These are phyloP conservation scores for Didymella sp. DNA, from an alignment of 2,329 filamentous ascomycete species.

Conservation along the genomic window DNA sequence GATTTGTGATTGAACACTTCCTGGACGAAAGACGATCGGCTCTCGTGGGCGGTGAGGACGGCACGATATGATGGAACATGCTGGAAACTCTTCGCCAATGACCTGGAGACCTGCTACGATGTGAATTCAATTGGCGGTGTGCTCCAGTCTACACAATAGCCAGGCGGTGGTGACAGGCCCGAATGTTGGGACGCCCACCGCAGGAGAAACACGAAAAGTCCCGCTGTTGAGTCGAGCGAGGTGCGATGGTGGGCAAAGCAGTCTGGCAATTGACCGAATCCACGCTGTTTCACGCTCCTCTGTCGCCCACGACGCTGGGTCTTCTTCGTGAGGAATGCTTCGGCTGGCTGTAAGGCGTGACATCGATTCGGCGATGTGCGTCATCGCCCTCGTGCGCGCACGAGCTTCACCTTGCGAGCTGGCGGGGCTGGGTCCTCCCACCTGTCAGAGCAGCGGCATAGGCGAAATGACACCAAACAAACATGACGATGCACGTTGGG, in stretches of 20 bases:
- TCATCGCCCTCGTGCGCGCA: conserved; percentile 21
- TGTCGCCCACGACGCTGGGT: conserved; percentile 3
- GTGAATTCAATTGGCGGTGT: conserved; percentile 30
- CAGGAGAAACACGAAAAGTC: conserved; percentile 15
- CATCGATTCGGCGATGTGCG: conserved; percentile 17
- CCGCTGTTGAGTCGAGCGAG: conserved; percentile 11
- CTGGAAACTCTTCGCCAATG: conserved; percentile 3
- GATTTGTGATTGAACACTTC: background rate
- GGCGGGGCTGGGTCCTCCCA: conserved; percentile 24
- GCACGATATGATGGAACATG: background rate
- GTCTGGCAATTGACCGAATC: background rate
- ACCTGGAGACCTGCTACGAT: background rate
- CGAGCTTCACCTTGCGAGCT: conserved; percentile 26
- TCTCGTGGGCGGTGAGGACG: conserved; percentile 13
- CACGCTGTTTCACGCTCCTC: conserved; percentile 9
- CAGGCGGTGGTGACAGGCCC: conserved; percentile 18
- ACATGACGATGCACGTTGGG: conserved; percentile 21
- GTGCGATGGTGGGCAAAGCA: background rate
- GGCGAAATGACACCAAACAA: conserved; percentile 21
- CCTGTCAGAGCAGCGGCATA: conserved; percentile 5
- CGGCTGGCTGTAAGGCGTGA: conserved; percentile 6
- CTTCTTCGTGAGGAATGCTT: conserved; percentile 12
- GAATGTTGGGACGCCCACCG: conserved; percentile 25
- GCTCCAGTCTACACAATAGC: conserved; percentile 18
- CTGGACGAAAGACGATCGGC: background rate